Evolutionary conservation across 2,329 filamentous ascomycete genomes (phyloP), one percentile per base, ranked within the genome.

Genomic region (Aspergillus chevalieri): DNA sequence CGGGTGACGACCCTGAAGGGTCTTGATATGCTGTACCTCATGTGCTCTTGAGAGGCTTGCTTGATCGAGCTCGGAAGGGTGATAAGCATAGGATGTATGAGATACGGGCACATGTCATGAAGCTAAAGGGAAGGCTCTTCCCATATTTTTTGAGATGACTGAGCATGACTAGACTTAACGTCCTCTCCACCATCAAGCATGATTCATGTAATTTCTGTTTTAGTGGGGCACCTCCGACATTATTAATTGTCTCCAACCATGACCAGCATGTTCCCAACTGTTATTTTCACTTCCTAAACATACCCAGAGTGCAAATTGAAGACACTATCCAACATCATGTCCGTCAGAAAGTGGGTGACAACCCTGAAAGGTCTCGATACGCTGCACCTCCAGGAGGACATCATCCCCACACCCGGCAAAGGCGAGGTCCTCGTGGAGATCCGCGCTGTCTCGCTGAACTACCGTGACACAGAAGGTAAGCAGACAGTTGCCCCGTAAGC

Each of bases 1-100:
- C 84, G 81, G 81, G 68, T 74, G 14, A 80, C 78, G 2, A 65
- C 66, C 38, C 75, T 82, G 57, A 71, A 81, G 58, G 81, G 81
- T 8, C 59, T 84, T 17, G 77, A 81, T 45, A 78, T 78, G 52
- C 70, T 84, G 24, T 61, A 65, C 45, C 62, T 74, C 8, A 9
- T 2, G n/a, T 36, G n/a, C 6, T n/a, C n/a, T n/a, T n/a, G 33
- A 15, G 10, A 15, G 14, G 14, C 10, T n/a, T 10, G 14, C 10
- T n/a, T 10, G 12, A 6, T 7, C 33, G 14, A n/a, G 33, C n/a
- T 8, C 26, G 26, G 26, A 9, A 9, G 26, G 2, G 9, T 8
- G 8, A 10, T 9, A 3, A 28, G 26, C 21, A 22, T 22, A 22
- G 26, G 9, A 28, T 28, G 26, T 28, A 28, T 12, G 26, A 28